Percentiles rank a stretch among this genome's conserved stretches.
phyloP scores from a whole-genome alignment of 23 red algal species.

The Gracilaria domingensis region DNA sequence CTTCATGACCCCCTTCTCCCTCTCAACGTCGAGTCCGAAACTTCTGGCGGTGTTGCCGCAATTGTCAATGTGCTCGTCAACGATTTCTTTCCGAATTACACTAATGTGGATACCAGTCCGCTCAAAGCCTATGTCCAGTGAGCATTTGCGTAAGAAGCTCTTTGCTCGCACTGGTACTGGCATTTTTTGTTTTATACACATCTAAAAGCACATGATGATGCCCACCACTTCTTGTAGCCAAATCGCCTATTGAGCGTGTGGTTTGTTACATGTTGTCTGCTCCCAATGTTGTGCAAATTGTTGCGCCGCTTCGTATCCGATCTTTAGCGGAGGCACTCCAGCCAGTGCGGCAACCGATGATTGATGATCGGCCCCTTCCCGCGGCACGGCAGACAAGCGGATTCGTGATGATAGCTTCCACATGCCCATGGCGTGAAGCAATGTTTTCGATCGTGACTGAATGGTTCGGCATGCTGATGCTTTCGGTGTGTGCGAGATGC shows the following conservation, averaged over 20 bases:
- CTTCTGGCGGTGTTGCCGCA: slow-evolving; percentile 52
- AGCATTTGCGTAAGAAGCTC: neutral
- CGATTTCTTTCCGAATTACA: slow-evolving; percentile 49
- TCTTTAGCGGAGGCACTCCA: slow-evolving; percentile 33
- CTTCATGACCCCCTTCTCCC: slow-evolving; percentile 94
- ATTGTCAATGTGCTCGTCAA: slow-evolving; percentile 52
- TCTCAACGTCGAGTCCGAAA: slow-evolving; percentile 88
- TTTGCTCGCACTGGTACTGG: neutral
- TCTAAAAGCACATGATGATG: neutral
- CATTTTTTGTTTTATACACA: neutral
- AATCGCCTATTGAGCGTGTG: neutral
- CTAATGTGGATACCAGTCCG: slow-evolving; percentile 51
- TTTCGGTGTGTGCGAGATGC: neutral
- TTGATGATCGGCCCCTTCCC: slow-evolving; percentile 28
- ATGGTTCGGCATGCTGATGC: slow-evolving; percentile 10
- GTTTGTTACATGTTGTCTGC: neutral
- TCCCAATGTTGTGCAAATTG: slow-evolving; percentile 57
- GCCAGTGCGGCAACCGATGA: slow-evolving; percentile 33
- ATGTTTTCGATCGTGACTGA: neutral
- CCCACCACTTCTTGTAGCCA: neutral
- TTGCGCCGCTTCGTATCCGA: slow-evolving; percentile 22
- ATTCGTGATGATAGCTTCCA: slow-evolving; percentile 25
- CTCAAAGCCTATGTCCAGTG: slow-evolving; percentile 27
- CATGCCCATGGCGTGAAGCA: slow-evolving; percentile 4
- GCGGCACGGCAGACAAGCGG: slow-evolving; percentile 38